phyloP scores from a whole-genome alignment of 805 yeast genomes.

The Pichia membranifaciens region DNA sequence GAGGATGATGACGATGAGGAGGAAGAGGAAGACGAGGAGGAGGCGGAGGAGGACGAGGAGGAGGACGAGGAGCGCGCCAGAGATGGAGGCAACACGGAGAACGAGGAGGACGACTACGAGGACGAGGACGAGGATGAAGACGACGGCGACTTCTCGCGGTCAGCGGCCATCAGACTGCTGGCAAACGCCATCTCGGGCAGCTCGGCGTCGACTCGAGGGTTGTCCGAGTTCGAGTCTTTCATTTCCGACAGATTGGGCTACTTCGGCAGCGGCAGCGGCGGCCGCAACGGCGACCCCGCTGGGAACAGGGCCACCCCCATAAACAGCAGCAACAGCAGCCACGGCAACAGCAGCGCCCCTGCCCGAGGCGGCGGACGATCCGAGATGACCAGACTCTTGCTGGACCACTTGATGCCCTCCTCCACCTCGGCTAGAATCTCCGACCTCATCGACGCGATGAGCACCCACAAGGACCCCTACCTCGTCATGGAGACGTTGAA shows the following conservation, averaged over 20 bases:
- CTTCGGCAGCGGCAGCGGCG: background rate
- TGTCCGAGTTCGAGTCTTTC: constrained; percentile 3
- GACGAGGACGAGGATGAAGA: constrained; percentile 13
- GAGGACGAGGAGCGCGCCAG: constrained; percentile 16
- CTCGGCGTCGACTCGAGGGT: background rate
- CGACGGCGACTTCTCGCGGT: background rate
- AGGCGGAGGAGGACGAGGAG: constrained; percentile 6
- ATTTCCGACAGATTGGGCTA: background rate
- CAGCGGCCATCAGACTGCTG: constrained; percentile 12
- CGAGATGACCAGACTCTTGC: constrained; percentile 24
- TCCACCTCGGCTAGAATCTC: constrained; percentile 17
- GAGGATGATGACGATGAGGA: constrained; percentile 10
- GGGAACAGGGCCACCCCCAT: background rate
- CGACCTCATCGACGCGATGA: constrained; percentile 33
- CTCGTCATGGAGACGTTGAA: constrained; percentile 57
- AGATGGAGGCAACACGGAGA: constrained; percentile 22
- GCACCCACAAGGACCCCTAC: constrained; percentile 50
- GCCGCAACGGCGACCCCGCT: background rate
- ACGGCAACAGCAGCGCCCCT: background rate
- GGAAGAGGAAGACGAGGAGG: constrained; percentile 21
- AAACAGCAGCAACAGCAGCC: constrained; percentile 13
- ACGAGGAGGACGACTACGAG: constrained; percentile 22
- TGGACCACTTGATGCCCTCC: constrained; percentile 23
- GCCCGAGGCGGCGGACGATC: background rate
- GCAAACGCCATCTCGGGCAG: constrained; percentile 10